Evolutionary conservation across 2,329 filamentous ascomycete species (phyloP), one percentile per base, ranked within the genome.

Genomic region (Ophiostoma montium): DNA sequence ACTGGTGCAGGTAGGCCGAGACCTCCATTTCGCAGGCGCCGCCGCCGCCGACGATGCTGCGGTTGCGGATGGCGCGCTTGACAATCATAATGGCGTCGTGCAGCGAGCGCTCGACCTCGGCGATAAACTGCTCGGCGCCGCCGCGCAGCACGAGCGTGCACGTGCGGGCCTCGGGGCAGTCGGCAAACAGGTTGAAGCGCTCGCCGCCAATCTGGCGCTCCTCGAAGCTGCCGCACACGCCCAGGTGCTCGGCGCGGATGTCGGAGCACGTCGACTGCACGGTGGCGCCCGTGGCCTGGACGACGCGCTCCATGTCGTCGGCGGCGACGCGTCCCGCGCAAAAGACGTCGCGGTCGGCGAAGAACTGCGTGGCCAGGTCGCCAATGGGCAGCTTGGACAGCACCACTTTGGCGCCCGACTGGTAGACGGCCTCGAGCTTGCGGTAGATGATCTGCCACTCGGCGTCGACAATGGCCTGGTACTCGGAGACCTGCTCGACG

Each of bases 81-180:
- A 98, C 92, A 61, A 98, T 95, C 92, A 98, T 98, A 68, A 98
- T 96, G 59, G 92, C 92, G 62, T 98, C 92, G 73, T 98, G 92
- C 57, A 98, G 77, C 63, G 87, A 95, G 56, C 92, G 86, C 73
- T 98, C 92, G 2, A 95, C 92, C 67, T 98, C 92, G 51, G 92
- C 92, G 60, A 98, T 98, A 70, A 98, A 98, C 66, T 98, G 92
- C 72, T 98, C 92, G 33, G 92, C 92, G 56, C 92, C 92, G 61
- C 92, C 92, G 62, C 92, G 86, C 55, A 98, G 82, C 36, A 98
- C 81, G 18, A 98, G 74, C 10, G 92, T 98, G 75, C 92, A 98
- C 1, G 92, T 96, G 76, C 94, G 95, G 56, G 92, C 90, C 61
- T 82, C 82, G 30, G 90, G 86, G 72, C 92, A 98, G 60, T 90